These are phyloP conservation scores for Peniophora sp. DNA, from an alignment of 1,284 basidiomycete genomes.

Conservation along the genomic window DNA sequence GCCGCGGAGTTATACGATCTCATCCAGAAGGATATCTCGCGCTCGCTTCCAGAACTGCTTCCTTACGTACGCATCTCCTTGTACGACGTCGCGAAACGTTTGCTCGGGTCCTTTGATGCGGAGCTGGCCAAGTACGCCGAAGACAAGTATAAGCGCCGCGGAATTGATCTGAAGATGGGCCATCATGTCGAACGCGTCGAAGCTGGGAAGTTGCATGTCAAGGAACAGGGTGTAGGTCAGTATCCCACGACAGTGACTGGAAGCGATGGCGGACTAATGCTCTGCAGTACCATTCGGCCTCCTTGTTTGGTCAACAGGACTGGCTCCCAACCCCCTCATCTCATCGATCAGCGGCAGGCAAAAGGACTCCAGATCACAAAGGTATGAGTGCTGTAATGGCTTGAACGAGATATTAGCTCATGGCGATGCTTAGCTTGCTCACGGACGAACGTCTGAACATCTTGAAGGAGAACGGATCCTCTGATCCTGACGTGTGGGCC, in stretches of 20 bases:
- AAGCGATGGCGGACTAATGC: conserved; percentile 10
- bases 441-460: conserved; percentile 60
- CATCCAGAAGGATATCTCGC: conserved; percentile 66
- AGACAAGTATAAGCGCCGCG: conserved; percentile 69
- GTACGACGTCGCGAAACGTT: conserved; percentile 77
- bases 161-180: conserved; percentile 68
- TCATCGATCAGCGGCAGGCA: conserved; percentile 48
- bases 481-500: conserved; percentile 72
- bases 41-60: conserved; percentile 57
- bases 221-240: conserved; percentile 55
- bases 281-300: conserved; percentile 66
- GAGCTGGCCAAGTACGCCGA: conserved; percentile 61
- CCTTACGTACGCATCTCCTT: conserved; percentile 62
- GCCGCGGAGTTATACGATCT: conserved; percentile 84
- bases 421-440: conserved; percentile 34
- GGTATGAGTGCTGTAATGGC: conserved; percentile 29
- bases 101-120: conserved; percentile 74
- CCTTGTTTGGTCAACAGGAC: conserved; percentile 82
- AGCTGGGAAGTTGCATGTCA: conserved; percentile 53
- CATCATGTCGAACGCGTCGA: conserved; percentile 79
- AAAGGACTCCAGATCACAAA: conserved; percentile 56
- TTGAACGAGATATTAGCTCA: conserved; percentile 2
- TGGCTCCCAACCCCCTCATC: conserved; percentile 75
- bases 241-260: neutral
- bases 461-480: conserved; percentile 44